A percentile compares a stretch with the other conserved stretches of the same genome.
phyloP scores from a whole-genome alignment of 331 rosid species.

The Pyracantha coccinea region DNA sequence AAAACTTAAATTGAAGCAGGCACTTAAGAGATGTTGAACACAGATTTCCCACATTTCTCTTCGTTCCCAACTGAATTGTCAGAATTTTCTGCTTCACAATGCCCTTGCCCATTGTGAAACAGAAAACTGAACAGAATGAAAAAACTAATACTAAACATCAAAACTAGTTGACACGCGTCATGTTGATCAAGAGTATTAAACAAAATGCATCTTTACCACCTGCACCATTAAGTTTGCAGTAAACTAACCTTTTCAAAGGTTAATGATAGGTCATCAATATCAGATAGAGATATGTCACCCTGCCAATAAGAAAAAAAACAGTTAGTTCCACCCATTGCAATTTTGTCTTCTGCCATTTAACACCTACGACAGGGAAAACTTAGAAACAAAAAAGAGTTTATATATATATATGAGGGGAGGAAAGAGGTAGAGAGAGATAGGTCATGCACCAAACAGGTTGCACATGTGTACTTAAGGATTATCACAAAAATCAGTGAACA shows the following conservation, averaged over 20 bases:
- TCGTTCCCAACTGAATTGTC: too few species aligned
- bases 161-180: background rate
- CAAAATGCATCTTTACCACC: background rate
- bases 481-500: background rate
- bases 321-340: constrained; percentile 11
- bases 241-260: constrained; percentile 18
- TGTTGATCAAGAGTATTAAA: background rate
- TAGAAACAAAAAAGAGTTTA: background rate
- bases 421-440: too few species aligned
- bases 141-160: background rate
- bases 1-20: background rate
- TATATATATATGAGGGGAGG: too few species aligned
- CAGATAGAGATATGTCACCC: constrained; percentile 37
- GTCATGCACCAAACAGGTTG: background rate
- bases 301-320: constrained; percentile 32
- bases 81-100: background rate
- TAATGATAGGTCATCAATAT: constrained; percentile 8
- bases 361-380: background rate
- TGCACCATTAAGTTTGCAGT: background rate
- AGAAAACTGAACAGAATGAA: background rate
- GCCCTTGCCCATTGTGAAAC: background rate
- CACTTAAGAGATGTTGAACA: background rate
- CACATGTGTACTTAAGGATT: background rate
- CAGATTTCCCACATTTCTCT: background rate
- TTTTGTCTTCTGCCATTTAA: background rate